Base-by-base conservation (phyloP, 768 basidiomycete genomes). In the Candolleomyces aberdarensis region DNA sequence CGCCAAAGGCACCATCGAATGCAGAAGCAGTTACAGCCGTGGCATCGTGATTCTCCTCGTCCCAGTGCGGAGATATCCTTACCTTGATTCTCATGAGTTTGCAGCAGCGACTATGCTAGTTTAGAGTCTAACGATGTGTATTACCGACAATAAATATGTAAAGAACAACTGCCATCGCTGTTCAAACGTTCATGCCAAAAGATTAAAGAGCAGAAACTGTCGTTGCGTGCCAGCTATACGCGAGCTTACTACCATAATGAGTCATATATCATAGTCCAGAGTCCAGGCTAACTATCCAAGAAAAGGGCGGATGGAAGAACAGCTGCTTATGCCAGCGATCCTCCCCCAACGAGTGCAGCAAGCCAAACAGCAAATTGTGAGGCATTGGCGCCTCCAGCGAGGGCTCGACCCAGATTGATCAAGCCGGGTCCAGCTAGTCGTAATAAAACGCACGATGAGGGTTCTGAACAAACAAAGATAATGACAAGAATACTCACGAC, bases 401-500 rank as follows among this genome's bases (percentile, higher is more conserved):
- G 59, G 11, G 80, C 78, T 50, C 79, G 75, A 29, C 86, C 86
- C 29, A 87, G 66, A 66, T 86, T 87, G 36, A 87, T 79, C 17
- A 88, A 72, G n/a, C 74, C 84, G 9, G 86, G 85, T 17, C 85
- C 86, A 61, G 85, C 86, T 88, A 63, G 19, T 22, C 20, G 8
- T 50, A 19, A 55, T 11, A n/a, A 61, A 19, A 43, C 56, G 19
- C 55, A 19, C 51, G 19, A 55, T 31, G 41, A 39, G 29, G 15
- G 22, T 20, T 26, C 26, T 26, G 26, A 26, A 26, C 47, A 9
- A 40, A 44, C 58, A 19, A 20, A 36, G 19, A 17, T 19, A 36
- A 31, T 22, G 13, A n/a, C 56, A 44, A 40, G 48, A 22, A 26
- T 17, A 75, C 86, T 68, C 71, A 87, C 86, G 86, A 69, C 86